These are phyloP conservation scores for Nigrograna mackinnonii DNA, from an alignment of 2,329 filamentous ascomycete species.

Conservation along the genomic window DNA sequence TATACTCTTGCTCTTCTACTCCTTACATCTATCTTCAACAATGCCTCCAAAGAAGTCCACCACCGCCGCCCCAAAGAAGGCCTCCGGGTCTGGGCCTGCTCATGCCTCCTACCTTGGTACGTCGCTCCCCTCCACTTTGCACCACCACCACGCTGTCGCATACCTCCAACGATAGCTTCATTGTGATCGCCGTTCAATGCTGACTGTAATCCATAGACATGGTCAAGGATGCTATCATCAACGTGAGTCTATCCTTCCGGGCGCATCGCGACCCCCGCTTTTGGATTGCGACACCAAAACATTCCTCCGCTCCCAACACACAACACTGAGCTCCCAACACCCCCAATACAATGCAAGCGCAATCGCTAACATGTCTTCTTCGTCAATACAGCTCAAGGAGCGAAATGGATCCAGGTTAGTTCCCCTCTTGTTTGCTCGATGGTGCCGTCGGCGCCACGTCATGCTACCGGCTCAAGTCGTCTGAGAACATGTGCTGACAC, in stretches of 20 bases:
- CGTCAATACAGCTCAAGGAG: slow-evolving; percentile 64
- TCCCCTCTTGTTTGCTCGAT: slow-evolving; percentile 28
- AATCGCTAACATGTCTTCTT: slow-evolving; percentile 54
- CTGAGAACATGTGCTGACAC: slow-evolving; percentile 35
- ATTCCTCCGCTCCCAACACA: slow-evolving; percentile 35
- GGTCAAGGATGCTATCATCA: slow-evolving; percentile 73
- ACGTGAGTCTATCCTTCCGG: slow-evolving; percentile 62
- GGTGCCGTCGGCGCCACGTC: slow-evolving; percentile 27
- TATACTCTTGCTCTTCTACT: slow-evolving; percentile 24
- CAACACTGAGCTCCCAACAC: no score
- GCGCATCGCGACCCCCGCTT: slow-evolving; percentile 50
- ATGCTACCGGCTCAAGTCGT: slow-evolving; percentile 25
- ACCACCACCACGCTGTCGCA: slow-evolving; percentile 53
- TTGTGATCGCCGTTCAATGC: slow-evolving; percentile 57
- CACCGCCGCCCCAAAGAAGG: slow-evolving; percentile 62
- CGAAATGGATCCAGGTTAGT: slow-evolving; percentile 71
- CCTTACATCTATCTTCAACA: slow-evolving; percentile 36
- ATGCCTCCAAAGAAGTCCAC: slow-evolving; percentile 70
- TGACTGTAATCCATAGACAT: slow-evolving; percentile 63
- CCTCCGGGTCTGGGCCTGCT: slow-evolving; percentile 54
- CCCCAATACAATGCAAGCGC: slow-evolving; percentile 7
- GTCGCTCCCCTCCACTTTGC: slow-evolving; percentile 47
- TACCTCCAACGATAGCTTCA: slow-evolving; percentile 35
- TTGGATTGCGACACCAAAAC: slow-evolving; percentile 37
- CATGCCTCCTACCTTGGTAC: slow-evolving; percentile 70